Base-by-base conservation (phyloP, 208 protist species). In the Leishmania mexicana region DNA sequence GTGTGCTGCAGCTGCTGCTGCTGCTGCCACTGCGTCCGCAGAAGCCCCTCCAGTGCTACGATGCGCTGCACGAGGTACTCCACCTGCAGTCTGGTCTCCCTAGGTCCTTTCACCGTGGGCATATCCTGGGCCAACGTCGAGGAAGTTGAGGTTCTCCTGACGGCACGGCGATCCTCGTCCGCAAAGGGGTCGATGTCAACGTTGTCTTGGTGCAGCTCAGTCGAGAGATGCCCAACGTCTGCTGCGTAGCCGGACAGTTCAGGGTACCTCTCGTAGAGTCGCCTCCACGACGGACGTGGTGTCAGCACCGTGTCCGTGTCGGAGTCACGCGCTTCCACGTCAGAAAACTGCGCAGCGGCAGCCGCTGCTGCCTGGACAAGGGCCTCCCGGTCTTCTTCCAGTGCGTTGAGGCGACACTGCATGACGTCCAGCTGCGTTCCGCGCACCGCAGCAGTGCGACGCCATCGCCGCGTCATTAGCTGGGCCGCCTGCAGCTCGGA, bases 401-500 rank as follows among this genome's bases (percentile, higher is more conserved):
- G 71, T 15, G 79, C 67, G 31, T 84, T 74, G 4, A 97, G 75
- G 45, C 93, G 92, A 4, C 89, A 57, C 53, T 87, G 83, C 85
- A 96, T 93, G 24, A 96, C 90, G 64, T 97, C 91, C 1, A 97
- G 85, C 76, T 96, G 92, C 13, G 91, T 97, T 1, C 92, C 92
- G 28, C 94, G 91, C 28, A 95, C 91, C 35, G 91, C 91, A 5
- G 89, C 92, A 19, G 92, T 91, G 71, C 94, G 94, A 40, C 94
- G 94, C 79, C 94, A 85, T 2, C 92, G 93, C 62, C 90, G 85
- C 13, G 81, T 84, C 68, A 85, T 75, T 51, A 83, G 70, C 77
- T 94, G 91, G 10, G 91, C 83, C 38, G 79, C 78, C 57, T 84
- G 77, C 6, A 97, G 81, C 81, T 97, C 92, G 21, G 64, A 75